These are phyloP conservation scores for Telfairia occidentalis DNA, from an alignment of 331 rosid genomes.

Conservation along the genomic window DNA sequence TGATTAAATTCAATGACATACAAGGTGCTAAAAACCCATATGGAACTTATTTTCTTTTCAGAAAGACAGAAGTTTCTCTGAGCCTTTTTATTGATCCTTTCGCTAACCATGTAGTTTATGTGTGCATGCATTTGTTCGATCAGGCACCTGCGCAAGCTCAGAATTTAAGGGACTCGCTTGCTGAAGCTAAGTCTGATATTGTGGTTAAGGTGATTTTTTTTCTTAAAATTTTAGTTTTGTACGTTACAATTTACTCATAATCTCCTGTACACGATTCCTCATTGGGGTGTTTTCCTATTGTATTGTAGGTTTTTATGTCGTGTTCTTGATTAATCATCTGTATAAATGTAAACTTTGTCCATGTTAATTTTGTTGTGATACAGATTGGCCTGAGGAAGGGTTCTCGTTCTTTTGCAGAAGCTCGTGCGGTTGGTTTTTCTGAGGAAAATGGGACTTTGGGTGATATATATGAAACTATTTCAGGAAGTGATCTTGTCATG, in stretches of 20 bases:
- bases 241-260: background rate
- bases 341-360: background rate
- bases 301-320: background rate
- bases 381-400: constrained; percentile 98
- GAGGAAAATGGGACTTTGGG: constrained; percentile 94
- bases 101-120: background rate
- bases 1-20: no score
- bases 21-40: no score
- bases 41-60: background rate
- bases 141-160: constrained; percentile 99
- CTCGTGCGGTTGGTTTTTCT: constrained; percentile 75
- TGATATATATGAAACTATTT: constrained; percentile 74
- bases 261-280: background rate
- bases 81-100: background rate
- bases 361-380: background rate
- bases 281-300: background rate
- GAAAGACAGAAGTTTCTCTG: background rate
- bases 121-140: constrained; percentile 3
- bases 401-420: constrained; percentile 77
- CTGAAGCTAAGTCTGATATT: constrained; percentile 73
- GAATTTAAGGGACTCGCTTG: constrained; percentile 80
- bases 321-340: background rate
- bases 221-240: background rate
- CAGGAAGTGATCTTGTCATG: constrained; percentile 85
- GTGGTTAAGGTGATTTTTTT: constrained; percentile 70